Evolutionary conservation across 306 rosid genomes (phyloP), one percentile per base, ranked within the genome.

Genomic region (Pyrus pyrifolia): DNA sequence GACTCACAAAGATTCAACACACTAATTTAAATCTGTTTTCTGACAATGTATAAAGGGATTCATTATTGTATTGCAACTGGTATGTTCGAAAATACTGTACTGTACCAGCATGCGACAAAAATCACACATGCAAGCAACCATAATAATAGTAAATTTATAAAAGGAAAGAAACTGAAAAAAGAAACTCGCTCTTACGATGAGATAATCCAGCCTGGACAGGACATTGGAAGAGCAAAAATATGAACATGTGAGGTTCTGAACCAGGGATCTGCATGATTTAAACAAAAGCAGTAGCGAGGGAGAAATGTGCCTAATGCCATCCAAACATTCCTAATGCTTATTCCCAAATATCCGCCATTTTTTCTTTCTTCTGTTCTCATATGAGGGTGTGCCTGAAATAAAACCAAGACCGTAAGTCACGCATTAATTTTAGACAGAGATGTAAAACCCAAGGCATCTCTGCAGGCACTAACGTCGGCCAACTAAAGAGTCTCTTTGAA

Each of bases 341-440:
- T 80, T 88, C 74, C 97, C 87, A 74, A 91, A 89, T 74, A 30
- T 87, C 98, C 98, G 91, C 97, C 96, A 88, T 63, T 63, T 90
- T 89, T 81, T 88, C 88, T 89, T 90, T 89, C 87, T 94, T 77
- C 88, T 89, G 27, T 76, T 80, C 70, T 89, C 96, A 65, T 21
- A 75, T 69, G 93, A 83, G 57, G 87, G 83, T 73, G 83, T 75
- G 82, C 82, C 93, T 89, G 92, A 66, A 62, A 73, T 27, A 51
- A 65, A 45, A 75, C 30, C 19, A 75, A 82, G 55, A 69, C 38
- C 76, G 25, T 76, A 55, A 68, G 71, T 13, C 59, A 83, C 13
- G 35, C 67, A 30, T 31, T 21, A 29, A 17, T 12, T 33, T 22
- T 45, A n/a, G 51, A 30, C 23, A 4, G 72, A 23, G 29, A 61